Percentiles rank a stretch among this genome's conserved stretches.
phyloP scores from a whole-genome alignment of 2,329 filamentous ascomycete species.

The Shiraia bambusicola region DNA sequence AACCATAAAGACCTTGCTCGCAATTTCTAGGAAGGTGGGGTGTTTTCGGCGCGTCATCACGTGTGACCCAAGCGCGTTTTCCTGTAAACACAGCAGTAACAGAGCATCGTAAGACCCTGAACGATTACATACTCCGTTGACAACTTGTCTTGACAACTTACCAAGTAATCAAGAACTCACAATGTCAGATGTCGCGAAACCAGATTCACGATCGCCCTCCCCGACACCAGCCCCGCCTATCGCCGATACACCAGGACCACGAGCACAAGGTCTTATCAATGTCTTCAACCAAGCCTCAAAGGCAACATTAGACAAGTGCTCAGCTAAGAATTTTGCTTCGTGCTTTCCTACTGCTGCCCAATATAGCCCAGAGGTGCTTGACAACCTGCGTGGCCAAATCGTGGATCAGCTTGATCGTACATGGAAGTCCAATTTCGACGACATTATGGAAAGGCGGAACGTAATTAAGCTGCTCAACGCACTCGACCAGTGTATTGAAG shows the following conservation, averaged over 20 bases:
- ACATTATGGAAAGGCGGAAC: slow-evolving; percentile 57
- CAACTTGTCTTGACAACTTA: too few species aligned
- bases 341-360: slow-evolving; percentile 65
- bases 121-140: too few species aligned
- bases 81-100: slow-evolving; percentile 15
- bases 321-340: slow-evolving; percentile 61
- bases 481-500: slow-evolving; percentile 60
- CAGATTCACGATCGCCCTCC: slow-evolving; percentile 49
- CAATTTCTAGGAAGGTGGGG: background rate
- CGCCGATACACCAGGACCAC: slow-evolving; percentile 58
- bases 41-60: slow-evolving; percentile 9
- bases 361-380: slow-evolving; percentile 58
- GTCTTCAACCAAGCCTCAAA: slow-evolving; percentile 61
- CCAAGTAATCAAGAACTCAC: slow-evolving; percentile 15
- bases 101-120: background rate
- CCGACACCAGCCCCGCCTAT: slow-evolving; percentile 56
- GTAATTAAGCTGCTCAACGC: slow-evolving; percentile 62
- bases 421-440: slow-evolving; percentile 61
- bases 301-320: slow-evolving; percentile 62
- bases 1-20: background rate
- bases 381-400: slow-evolving; percentile 60
- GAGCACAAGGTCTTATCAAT: slow-evolving; percentile 61
- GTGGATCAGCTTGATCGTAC: slow-evolving; percentile 59
- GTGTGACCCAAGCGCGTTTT: slow-evolving; percentile 15
- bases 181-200: slow-evolving; percentile 35